Percentiles rank a stretch among this genome's conserved stretches.
These are phyloP conservation scores for Physcomitrium patens DNA, from an alignment of 225 moss, liverwort and hornwort genomes.

Conservation along the genomic window DNA sequence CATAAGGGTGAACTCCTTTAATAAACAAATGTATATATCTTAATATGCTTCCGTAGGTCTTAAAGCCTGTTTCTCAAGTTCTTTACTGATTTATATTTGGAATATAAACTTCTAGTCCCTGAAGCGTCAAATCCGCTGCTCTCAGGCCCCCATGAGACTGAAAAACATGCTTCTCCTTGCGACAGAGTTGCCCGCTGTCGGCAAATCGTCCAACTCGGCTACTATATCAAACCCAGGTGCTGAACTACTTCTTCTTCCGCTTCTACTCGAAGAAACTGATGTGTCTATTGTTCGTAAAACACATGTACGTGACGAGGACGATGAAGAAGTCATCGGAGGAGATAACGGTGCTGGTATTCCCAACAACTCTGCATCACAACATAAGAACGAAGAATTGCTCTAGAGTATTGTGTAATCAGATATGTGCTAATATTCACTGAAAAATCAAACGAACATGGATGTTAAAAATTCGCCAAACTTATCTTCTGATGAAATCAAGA, in stretches of 20 bases:
- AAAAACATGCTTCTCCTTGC: conserved; percentile 50
- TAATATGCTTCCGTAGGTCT: too few relatives aligned
- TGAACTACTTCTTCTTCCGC: conserved; percentile 10
- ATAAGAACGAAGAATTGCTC: conserved; percentile 8
- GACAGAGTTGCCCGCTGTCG: conserved; percentile 32
- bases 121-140: neutral
- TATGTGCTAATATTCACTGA: too few relatives aligned
- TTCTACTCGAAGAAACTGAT: conserved; percentile 24
- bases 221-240: conserved; percentile 12
- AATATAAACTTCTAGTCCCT: neutral
- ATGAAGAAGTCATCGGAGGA: neutral
- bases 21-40: too few relatives aligned
- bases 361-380: conserved; percentile 30
- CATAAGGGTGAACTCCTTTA: too few relatives aligned
- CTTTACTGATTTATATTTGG: neutral
- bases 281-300: conserved; percentile 19
- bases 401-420: neutral
- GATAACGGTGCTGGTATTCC: conserved; percentile 33
- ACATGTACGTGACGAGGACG: conserved; percentile 19
- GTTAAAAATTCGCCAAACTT: neutral
- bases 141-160: conserved; percentile 56
- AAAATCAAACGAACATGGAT: neutral
- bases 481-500: neutral
- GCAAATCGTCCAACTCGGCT: conserved; percentile 48
- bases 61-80: too few relatives aligned